Percentiles rank a stretch among this genome's conserved stretches.
Conservation (phyloP, 176 grass and related monocot genomes). For the Tillandsia leiboldiana region DNA sequence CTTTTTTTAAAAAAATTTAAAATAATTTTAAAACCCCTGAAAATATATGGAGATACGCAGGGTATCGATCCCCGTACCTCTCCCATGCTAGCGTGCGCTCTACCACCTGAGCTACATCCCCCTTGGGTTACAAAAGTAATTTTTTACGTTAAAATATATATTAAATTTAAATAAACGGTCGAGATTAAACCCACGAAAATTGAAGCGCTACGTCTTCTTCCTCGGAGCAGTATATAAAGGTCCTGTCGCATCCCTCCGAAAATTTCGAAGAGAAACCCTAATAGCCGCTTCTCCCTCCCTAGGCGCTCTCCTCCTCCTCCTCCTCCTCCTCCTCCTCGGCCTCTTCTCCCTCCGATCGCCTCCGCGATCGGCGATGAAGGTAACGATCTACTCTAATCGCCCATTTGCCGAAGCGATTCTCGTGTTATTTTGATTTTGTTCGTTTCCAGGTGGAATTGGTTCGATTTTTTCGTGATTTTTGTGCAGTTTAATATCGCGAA, state of each 20-base stretch:
- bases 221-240: neutral
- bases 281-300: neutral
- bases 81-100: constrained; percentile 98
- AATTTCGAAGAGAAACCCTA: neutral
- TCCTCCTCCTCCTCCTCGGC: too few relatives aligned
- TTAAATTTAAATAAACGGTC: neutral
- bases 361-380: neutral
- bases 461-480: neutral
- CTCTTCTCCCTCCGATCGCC: neutral
- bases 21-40: too few relatives aligned
- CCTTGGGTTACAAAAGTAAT: neutral
- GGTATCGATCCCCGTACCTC: constrained; percentile 97
- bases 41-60: constrained; percentile 42
- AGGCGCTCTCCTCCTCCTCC: neutral
- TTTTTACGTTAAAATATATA: too few relatives aligned
- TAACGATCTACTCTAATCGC: neutral
- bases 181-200: neutral
- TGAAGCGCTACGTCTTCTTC: neutral
- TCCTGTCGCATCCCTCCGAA: neutral
- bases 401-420: neutral
- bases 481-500: constrained; percentile 87
- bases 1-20: too few relatives aligned
- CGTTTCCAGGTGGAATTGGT: neutral
- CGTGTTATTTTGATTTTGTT: neutral
- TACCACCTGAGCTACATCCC: constrained; percentile 99